Evolutionary conservation across 1,284 basidiomycete genomes (phyloP).

Genomic region (Naganishia albida): DNA sequence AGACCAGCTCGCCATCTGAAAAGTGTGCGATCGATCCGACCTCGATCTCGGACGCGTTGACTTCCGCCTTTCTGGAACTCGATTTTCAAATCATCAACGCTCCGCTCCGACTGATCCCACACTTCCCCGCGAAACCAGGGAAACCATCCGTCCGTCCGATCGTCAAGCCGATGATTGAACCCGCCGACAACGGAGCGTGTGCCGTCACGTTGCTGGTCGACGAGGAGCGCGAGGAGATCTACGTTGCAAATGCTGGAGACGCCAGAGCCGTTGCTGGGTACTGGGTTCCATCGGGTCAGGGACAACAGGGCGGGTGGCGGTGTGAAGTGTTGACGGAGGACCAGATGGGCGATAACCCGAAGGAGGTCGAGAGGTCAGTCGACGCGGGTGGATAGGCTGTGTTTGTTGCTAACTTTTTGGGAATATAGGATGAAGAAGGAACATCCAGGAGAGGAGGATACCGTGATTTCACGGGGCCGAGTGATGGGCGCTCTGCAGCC

Average conservation of each 20-base stretch:
- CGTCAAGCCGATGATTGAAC: conserved; percentile 68
- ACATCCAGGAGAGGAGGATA: conserved; percentile 81
- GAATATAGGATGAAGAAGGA: conserved; percentile 74
- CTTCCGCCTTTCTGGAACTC: conserved; percentile 51
- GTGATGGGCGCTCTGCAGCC: conserved; percentile 93
- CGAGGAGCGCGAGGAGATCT: conserved; percentile 73
- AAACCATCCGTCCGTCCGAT: conserved; percentile 55
- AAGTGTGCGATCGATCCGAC: conserved; percentile 7
- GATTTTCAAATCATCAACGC: conserved; percentile 59
- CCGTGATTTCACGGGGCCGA: conserved; percentile 81
- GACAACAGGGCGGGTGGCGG: conserved; percentile 65
- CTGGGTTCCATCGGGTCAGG: conserved; percentile 65
- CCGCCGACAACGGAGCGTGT: conserved; percentile 81
- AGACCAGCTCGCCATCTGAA: conserved; percentile 12
- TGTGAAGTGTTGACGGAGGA: conserved; percentile 92
- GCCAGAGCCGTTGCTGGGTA: conserved; percentile 93
- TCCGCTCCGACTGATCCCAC: conserved; percentile 56
- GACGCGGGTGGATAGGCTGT: background rate
- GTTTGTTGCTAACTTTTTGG: background rate
- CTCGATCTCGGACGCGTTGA: conserved; percentile 29
- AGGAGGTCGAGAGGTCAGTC: conserved; percentile 61
- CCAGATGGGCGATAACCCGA: conserved; percentile 88
- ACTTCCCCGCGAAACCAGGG: conserved; percentile 48
- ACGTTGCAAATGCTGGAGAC: conserved; percentile 91
- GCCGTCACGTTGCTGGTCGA: conserved; percentile 83